These are phyloP conservation scores for Lipomyces kockii DNA, from an alignment of 805 yeast species.

Conservation along the genomic window DNA sequence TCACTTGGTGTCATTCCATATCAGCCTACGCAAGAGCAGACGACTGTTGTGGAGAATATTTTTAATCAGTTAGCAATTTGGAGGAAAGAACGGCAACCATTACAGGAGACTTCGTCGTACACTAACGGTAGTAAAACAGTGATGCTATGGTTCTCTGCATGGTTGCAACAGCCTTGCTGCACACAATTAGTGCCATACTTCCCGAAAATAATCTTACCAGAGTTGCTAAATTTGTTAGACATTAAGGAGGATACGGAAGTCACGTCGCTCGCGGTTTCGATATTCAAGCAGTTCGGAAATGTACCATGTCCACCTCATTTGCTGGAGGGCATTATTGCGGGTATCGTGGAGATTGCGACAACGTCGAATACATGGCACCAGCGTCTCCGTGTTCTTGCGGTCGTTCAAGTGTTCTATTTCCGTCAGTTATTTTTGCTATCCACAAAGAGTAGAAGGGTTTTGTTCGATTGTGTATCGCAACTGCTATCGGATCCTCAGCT, in stretches of 20 bases:
- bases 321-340: conserved; percentile 50
- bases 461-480: conserved; percentile 58
- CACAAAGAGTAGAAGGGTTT: conserved; percentile 51
- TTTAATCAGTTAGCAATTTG: conserved; percentile 51
- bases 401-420: conserved; percentile 72
- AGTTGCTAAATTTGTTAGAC: conserved; percentile 63
- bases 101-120: conserved; percentile 50
- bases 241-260: conserved; percentile 80
- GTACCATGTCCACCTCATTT: conserved; percentile 53
- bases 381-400: conserved; percentile 65
- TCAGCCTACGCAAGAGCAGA: conserved; percentile 45
- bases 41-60: conserved; percentile 48
- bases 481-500: conserved; percentile 66
- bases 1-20: conserved; percentile 47
- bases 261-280: conserved; percentile 50
- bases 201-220: conserved; percentile 63
- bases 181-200: conserved; percentile 59
- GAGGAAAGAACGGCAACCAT: conserved; percentile 26
- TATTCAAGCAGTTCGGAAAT: conserved; percentile 55
- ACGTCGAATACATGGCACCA: conserved; percentile 61
- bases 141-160: conserved; percentile 60
- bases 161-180: conserved; percentile 60
- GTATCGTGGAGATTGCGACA: conserved; percentile 51
- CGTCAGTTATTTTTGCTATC: conserved; percentile 64
- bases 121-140: conserved; percentile 69